Base-by-base conservation (phyloP, 495 filamentous ascomycete genomes). In the Tuber borchii region DNA sequence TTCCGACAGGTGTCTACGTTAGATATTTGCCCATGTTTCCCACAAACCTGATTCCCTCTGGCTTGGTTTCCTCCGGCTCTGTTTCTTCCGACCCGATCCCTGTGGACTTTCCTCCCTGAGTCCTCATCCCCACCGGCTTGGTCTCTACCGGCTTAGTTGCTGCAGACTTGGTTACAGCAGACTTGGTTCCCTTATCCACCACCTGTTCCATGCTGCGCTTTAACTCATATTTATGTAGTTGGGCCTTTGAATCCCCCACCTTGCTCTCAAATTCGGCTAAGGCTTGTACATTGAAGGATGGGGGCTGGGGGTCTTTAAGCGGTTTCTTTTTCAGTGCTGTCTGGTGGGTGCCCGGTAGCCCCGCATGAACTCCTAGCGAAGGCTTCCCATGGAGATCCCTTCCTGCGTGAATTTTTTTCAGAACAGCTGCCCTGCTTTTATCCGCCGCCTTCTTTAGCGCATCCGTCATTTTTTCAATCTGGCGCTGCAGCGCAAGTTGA, bases 391-490 rank as follows among this genome's bases (percentile, higher is more conserved):
- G 22, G 48, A 9, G 22, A n/a, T 22, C 46, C 6, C 22, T 17
- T 19, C 6, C 7, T 0, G 46, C 6, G 6, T 19, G 20, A 0
- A 22, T 12, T n/a, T 10, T 56, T n/a, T 56, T 22, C 22, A 9
- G 22, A n/a, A 0, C 4, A n/a, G 0, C 9, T 8, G 7, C 6
- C 8, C 3, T 56, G 2, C 5, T 9, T 0, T 56, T n/a, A 7
- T 56, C 48, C 8, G 22, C 48, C 22, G 48, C 22, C 22, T n/a
- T n/a, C 20, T 1, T 7, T 56, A 8, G n/a, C 48, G n/a, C 7
- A 22, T n/a, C 22, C 7, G 2, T 56, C 22, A 10, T 10, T 12
- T 3, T n/a, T n/a, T 56, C 7, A n/a, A n/a, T 9, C 20, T 26
- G 7, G 20, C 1, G 48, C 0, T 56, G n/a, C 48, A 9, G 8